These are phyloP conservation scores for Beauveria brongniartii DNA, from an alignment of 2,329 filamentous ascomycete species.

Conservation along the genomic window DNA sequence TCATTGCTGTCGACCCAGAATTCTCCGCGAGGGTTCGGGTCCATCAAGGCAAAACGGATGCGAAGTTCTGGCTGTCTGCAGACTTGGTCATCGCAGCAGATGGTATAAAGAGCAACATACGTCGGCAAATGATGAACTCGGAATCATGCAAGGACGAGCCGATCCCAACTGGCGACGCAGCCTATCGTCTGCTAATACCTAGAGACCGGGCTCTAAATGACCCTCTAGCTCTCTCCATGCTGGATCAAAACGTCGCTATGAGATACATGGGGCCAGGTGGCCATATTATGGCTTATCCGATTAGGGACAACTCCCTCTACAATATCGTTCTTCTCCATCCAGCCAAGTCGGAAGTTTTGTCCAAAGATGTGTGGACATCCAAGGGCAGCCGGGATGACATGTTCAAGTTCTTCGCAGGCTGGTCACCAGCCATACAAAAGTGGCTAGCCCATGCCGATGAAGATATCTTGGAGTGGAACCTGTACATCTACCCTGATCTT, in stretches of 20 bases:
- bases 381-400: constrained; percentile 52
- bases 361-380: constrained; percentile 46
- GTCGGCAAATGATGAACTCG: neutral
- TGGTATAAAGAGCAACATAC: neutral
- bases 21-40: neutral
- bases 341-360: constrained; percentile 45
- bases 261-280: constrained; percentile 59
- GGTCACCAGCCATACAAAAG: constrained; percentile 51
- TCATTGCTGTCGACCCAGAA: neutral
- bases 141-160: constrained; percentile 20
- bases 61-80: neutral
- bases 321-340: constrained; percentile 58
- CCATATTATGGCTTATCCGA: constrained; percentile 61
- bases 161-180: constrained; percentile 41
- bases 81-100: neutral
- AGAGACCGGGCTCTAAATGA: constrained; percentile 55
- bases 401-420: constrained; percentile 50
- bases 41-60: neutral
- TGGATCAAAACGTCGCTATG: constrained; percentile 48
- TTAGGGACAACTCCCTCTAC: constrained; percentile 55
- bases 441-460: constrained; percentile 55
- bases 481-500: constrained; percentile 53
- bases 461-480: constrained; percentile 60
- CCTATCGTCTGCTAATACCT: constrained; percentile 46
- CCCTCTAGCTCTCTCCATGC: constrained; percentile 53